These are phyloP conservation scores for Nicotiana tomentosiformis DNA, from an alignment of 257 asterid species.

Conservation along the genomic window DNA sequence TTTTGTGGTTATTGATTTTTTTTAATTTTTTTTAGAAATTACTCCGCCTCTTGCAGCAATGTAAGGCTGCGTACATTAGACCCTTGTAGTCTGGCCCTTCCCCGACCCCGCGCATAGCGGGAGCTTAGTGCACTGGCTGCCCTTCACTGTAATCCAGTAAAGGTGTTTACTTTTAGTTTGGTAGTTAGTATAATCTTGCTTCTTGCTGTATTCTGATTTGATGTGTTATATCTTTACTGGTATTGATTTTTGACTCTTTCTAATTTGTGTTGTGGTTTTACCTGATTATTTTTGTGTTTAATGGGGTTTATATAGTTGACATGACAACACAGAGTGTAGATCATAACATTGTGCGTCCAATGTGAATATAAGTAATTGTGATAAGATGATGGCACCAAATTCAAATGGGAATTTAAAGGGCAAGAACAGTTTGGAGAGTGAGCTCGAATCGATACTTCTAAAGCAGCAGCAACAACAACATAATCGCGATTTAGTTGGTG, in stretches of 20 bases:
- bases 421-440: slow-evolving; percentile 40
- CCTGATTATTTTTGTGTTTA: not conserved
- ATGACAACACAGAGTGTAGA: slow-evolving; percentile 14
- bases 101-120: no score
- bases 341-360: slow-evolving; percentile 14
- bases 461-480: slow-evolving; percentile 39
- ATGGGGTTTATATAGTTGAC: not conserved
- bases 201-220: not conserved
- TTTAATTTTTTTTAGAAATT: not conserved
- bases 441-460: slow-evolving; percentile 51
- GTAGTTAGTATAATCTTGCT: not conserved
- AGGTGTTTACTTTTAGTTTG: not conserved
- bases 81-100: no score
- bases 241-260: not conserved
- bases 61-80: no score
- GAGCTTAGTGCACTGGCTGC: no score
- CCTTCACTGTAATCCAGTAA: not conserved
- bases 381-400: slow-evolving; percentile 35
- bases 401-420: slow-evolving; percentile 40
- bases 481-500: slow-evolving; percentile 31
- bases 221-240: not conserved
- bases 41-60: no score
- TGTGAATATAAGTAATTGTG: slow-evolving; percentile 11
- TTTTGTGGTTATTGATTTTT: not conserved
- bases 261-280: not conserved